Base-by-base conservation (phyloP, 352 stramenopile genomes). In the Phytophthora syringae region DNA sequence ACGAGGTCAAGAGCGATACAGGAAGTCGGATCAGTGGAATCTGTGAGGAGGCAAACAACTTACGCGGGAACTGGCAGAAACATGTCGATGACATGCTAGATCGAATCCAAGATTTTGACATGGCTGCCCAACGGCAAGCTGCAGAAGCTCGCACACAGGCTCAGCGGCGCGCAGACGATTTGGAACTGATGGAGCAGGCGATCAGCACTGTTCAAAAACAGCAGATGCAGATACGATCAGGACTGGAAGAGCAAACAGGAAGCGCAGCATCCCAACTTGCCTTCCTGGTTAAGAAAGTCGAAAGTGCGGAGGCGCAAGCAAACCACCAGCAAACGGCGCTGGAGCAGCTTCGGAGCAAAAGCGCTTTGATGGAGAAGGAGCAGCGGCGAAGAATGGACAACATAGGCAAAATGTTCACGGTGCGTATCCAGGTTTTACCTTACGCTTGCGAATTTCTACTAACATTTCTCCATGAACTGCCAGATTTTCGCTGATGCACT, bases 141-240 rank as follows among this genome's bases (percentile, higher is more conserved):
- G 51, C 51, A 10, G 80, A 89, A 50, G 64, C 64, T 9, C 74
- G 81, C 2, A 64, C 60, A 3, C 75, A 82, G 6, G 75, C 75
- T 0, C 80, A 91, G 42, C 80, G 92, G 52, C 82, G 84, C 2
- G 53, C 80, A 22, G 84, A 92, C 51, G 84, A 92, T 52, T 60
- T 92, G 25, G 79, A 89, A 49, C 72, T 92, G 20, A 89, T 92
- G 79, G 84, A 92, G 59, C 78, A 93, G 49, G 86, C 84, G 6
- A 39, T 94, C 2, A 77, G 66, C 22, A 88, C 80, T 1, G 66
- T 92, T 50, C 75, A 91, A 42, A 87, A 79, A 48, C 84, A 94
- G 62, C 82, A 93, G 55, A 54, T 78, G 16, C 82, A 86, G 22
- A 59, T 84, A 42, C 72, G 78, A 20, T 70, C 75, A 5, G 77